These are phyloP conservation scores for Penicillium sp. DNA, from an alignment of 2,329 filamentous ascomycete genomes.

Conservation along the genomic window DNA sequence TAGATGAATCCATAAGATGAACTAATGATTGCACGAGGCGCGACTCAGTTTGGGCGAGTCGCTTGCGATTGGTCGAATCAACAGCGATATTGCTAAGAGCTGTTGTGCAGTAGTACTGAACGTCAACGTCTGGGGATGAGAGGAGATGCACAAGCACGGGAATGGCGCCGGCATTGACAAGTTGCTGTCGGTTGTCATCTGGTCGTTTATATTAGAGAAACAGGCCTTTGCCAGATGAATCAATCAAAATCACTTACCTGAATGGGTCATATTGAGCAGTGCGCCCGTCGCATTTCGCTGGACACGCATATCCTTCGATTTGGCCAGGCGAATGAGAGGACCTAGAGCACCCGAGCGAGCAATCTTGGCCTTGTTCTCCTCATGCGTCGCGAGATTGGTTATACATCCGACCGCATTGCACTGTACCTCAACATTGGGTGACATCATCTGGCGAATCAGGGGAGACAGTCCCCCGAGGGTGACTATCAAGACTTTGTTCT, in stretches of 20 bases:
- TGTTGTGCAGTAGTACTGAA: slow-evolving; percentile 99
- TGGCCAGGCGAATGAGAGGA: slow-evolving; percentile 86
- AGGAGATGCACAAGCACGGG: slow-evolving; percentile 94
- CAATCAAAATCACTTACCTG: slow-evolving; percentile 61
- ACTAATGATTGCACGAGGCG: slow-evolving; percentile 92
- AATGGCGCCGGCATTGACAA: slow-evolving; percentile 96
- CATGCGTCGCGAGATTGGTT: slow-evolving; percentile 95
- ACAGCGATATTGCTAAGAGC: slow-evolving; percentile 98
- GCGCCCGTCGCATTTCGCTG: slow-evolving; percentile 97
- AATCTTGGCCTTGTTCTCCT: slow-evolving; percentile 99
- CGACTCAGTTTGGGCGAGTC: slow-evolving; percentile 84
- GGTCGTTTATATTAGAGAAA: slow-evolving; percentile 26
- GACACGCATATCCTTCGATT: slow-evolving; percentile 97
- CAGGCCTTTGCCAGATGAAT: not conserved
- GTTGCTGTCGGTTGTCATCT: slow-evolving; percentile 97
- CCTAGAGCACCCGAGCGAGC: slow-evolving; percentile 89
- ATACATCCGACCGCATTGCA: slow-evolving; percentile 99
- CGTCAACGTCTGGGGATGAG: slow-evolving; percentile 89
- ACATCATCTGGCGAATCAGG: slow-evolving; percentile 97
- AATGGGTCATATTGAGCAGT: slow-evolving; percentile 98
- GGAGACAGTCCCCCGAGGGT: slow-evolving; percentile 85
- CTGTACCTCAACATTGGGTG: slow-evolving; percentile 94
- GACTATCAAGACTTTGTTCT: slow-evolving; percentile 97
- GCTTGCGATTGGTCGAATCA: slow-evolving; percentile 84
- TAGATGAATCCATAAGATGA: slow-evolving; percentile 94